Conservation (phyloP, 306 rosid species). For the Parietaria judaica region DNA sequence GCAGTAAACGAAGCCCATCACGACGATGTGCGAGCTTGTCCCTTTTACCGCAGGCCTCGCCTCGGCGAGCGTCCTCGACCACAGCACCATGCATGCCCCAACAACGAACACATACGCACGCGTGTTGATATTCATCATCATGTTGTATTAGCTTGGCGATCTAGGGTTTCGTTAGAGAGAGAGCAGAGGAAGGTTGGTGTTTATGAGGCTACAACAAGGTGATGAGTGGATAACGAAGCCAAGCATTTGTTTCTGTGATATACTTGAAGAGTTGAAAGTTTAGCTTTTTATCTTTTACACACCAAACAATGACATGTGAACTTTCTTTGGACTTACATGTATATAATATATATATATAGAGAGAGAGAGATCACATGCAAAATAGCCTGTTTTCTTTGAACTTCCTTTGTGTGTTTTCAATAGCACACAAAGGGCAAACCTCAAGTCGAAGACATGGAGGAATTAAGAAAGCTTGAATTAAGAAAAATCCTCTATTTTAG, state of each 20-base stretch:
- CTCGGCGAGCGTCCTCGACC: conserved; percentile 31
- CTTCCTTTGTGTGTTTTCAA: no score
- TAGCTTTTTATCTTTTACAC: conserved; percentile 35
- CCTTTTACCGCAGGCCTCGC: not conserved
- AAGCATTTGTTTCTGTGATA: conserved; percentile 24
- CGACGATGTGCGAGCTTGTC: conserved; percentile 51
- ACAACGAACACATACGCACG: conserved; percentile 28
- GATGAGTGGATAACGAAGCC: conserved; percentile 49
- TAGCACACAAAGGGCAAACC: no score
- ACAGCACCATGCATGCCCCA: conserved; percentile 33
- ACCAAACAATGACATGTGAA: conserved; percentile 83
- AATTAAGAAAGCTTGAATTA: no score
- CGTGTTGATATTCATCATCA: conserved; percentile 36
- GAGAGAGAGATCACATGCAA: conserved; percentile 7
- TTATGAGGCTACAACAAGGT: conserved; percentile 20
- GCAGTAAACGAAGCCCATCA: conserved; percentile 94
- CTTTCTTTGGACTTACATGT: conserved; percentile 58
- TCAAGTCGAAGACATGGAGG: no score
- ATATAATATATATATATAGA: conserved; percentile 59
- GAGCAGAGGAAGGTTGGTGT: conserved; percentile 24
- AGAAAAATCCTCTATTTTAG: no score
- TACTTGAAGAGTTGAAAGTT: not conserved
- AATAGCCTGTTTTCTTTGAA: conserved; percentile 8
- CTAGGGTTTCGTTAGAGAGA: not conserved
- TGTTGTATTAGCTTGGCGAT: not conserved